Percentiles rank a stretch among this genome's conserved stretches.
These are phyloP conservation scores for Albugo laibachii DNA, from an alignment of 352 stramenopile species.

Conservation along the genomic window DNA sequence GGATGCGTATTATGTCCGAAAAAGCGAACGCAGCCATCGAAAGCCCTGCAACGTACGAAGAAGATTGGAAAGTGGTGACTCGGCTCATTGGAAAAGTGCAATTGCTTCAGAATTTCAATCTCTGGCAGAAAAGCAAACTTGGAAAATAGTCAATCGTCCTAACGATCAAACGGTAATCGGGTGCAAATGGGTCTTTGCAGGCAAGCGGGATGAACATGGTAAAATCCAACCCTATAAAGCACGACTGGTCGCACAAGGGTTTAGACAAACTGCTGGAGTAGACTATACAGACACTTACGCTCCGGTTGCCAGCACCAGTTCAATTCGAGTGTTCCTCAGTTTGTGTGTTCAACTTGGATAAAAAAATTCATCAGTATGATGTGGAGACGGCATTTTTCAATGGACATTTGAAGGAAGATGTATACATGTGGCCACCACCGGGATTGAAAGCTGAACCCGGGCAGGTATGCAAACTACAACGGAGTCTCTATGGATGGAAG, in stretches of 20 bases:
- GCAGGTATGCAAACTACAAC: neutral
- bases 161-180: neutral
- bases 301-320: neutral
- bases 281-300: neutral
- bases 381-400: neutral
- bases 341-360: neutral
- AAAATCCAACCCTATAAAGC: neutral
- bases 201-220: neutral
- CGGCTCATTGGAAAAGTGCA: neutral
- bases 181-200: neutral
- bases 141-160: neutral
- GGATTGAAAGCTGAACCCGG: too few relatives aligned
- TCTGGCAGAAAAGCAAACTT: neutral
- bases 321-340: neutral
- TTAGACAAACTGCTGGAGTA: neutral
- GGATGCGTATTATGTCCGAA: neutral
- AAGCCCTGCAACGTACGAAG: neutral
- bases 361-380: neutral
- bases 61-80: constrained; percentile 3
- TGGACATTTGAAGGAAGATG: neutral
- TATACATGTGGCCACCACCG: neutral
- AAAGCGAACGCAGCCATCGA: neutral
- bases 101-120: neutral
- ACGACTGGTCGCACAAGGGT: neutral
- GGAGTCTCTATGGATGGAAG: constrained; percentile 7